These are phyloP conservation scores for Pterocarpus santalinus DNA, from an alignment of 306 rosid genomes.

Conservation along the genomic window DNA sequence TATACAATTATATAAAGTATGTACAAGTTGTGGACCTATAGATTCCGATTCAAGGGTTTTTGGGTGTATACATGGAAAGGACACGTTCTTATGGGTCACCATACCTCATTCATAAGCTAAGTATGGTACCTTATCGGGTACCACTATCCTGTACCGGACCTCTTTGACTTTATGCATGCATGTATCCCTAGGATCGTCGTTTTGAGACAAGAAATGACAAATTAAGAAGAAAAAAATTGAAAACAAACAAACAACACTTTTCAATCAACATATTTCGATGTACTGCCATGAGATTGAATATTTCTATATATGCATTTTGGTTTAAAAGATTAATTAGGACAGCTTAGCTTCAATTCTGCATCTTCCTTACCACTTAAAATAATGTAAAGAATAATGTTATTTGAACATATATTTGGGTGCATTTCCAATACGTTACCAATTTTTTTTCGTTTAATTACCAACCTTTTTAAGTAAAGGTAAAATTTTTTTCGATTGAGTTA, in stretches of 20 bases:
- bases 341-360: not conserved
- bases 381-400: too few species aligned
- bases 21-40: constrained; percentile 60
- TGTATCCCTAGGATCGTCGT: constrained; percentile 31
- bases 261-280: constrained; percentile 8
- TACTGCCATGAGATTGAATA: not conserved
- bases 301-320: not conserved
- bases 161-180: constrained; percentile 38
- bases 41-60: constrained; percentile 45
- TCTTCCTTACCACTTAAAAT: not conserved
- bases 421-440: too few species aligned
- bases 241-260: not conserved
- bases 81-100: constrained; percentile 42
- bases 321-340: not conserved
- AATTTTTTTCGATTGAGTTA: too few species aligned
- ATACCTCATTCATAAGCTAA: constrained; percentile 39
- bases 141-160: constrained; percentile 28
- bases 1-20: not conserved
- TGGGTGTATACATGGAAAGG: constrained; percentile 43
- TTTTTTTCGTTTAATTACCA: too few species aligned
- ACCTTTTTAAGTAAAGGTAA: too few species aligned
- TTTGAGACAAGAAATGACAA: constrained; percentile 33
- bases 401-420: too few species aligned
- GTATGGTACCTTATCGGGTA: constrained; percentile 47
- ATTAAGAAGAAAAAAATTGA: not conserved